Percentiles rank a stretch among this genome's conserved stretches.
These are phyloP conservation scores for Uronychia binucleata DNA, from an alignment of 73 alveolate species.

Conservation along the genomic window DNA sequence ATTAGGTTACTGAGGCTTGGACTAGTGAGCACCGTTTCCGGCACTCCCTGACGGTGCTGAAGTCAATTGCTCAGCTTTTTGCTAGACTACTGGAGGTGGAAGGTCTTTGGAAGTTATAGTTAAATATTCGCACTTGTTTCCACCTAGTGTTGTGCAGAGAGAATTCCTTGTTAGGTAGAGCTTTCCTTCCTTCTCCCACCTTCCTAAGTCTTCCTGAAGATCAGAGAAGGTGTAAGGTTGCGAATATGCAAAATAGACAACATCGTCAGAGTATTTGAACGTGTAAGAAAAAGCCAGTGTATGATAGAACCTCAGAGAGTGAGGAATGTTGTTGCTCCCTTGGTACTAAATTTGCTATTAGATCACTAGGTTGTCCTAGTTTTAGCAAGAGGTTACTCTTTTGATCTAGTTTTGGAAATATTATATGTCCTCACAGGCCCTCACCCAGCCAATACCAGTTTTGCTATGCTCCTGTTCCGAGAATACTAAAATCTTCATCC, in stretches of 20 bases:
- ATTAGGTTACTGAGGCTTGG: neutral
- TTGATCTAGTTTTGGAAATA: conserved; percentile 30
- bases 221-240: conserved; percentile 72
- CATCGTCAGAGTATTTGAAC: conserved; percentile 46
- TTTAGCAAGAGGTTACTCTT: neutral
- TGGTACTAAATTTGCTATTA: neutral
- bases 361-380: neutral
- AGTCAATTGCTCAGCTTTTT: conserved; percentile 6
- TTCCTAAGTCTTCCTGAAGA: conserved; percentile 1
- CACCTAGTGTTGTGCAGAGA: conserved; percentile 59
- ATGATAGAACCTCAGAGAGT: conserved; percentile 20
- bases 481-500: conserved; percentile 53
- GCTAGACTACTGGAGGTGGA: conserved; percentile 13
- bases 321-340: neutral
- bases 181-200: conserved; percentile 19
- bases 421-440: conserved; percentile 52
- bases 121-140: conserved; percentile 48
- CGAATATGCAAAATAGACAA: conserved; percentile 71
- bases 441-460: conserved; percentile 71
- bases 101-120: conserved; percentile 48
- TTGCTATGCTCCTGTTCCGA: conserved; percentile 28
- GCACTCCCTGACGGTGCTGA: conserved; percentile 2
- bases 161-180: conserved; percentile 13
- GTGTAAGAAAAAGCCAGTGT: conserved; percentile 47
- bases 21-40: neutral